These are phyloP conservation scores for Phytophthora hybrid DNA, from an alignment of 352 stramenopile species.

Conservation along the genomic window DNA sequence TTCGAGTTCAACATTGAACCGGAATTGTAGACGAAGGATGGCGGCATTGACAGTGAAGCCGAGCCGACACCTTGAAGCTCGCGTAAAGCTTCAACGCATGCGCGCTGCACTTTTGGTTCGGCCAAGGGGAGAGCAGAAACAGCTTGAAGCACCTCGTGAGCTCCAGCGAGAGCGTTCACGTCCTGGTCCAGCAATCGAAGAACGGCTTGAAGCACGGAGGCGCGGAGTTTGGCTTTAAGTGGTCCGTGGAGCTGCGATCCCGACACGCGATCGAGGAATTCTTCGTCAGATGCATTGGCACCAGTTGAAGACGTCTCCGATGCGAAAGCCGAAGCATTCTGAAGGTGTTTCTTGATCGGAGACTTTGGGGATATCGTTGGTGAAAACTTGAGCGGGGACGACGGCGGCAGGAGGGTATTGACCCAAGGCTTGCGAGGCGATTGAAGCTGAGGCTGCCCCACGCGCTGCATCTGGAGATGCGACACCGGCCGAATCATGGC, in stretches of 20 bases:
- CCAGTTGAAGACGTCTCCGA: not conserved
- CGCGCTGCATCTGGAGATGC: conserved; percentile 30
- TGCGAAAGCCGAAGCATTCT: conserved; percentile 30
- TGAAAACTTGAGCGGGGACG: conserved; percentile 19
- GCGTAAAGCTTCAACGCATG: conserved; percentile 54
- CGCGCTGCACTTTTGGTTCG: conserved; percentile 42
- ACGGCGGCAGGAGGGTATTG: conserved; percentile 16
- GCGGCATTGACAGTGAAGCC: conserved; percentile 7
- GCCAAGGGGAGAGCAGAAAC: conserved; percentile 54
- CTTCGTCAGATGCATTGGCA: conserved; percentile 1
- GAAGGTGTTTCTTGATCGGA: conserved; percentile 68
- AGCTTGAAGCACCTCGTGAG: conserved; percentile 60
- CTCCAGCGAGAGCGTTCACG: conserved; percentile 47
- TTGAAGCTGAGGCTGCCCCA: conserved; percentile 11
- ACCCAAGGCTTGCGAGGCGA: conserved; percentile 18
- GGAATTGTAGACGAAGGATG: conserved; percentile 26
- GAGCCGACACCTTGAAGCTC: conserved; percentile 27
- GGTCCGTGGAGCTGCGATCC: conserved; percentile 19
- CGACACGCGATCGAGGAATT: not conserved
- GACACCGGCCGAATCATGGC: conserved; percentile 41
- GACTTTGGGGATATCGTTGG: conserved; percentile 37
- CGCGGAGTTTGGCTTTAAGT: conserved; percentile 41
- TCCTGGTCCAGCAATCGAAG: conserved; percentile 67
- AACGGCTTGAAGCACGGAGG: conserved; percentile 65
- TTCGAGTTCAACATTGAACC: conserved; percentile 11